Percentiles rank a stretch among this genome's conserved stretches.
These are phyloP conservation scores for Metarhizium humberi DNA, from an alignment of 2,329 filamentous ascomycete genomes.

Conservation along the genomic window DNA sequence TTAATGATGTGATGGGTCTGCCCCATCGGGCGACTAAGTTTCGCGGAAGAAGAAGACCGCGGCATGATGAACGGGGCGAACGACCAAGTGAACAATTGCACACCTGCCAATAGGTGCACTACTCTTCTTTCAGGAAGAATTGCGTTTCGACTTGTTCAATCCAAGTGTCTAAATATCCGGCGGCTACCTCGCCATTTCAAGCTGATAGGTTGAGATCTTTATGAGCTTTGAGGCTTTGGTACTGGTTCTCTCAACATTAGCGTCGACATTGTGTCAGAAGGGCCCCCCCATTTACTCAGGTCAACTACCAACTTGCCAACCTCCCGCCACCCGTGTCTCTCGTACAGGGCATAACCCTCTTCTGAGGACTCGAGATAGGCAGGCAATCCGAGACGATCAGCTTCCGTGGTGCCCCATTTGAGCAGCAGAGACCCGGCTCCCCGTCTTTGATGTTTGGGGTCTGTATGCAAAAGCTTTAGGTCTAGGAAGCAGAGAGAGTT, in stretches of 20 bases:
- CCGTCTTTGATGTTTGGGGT: slow-evolving; percentile 25
- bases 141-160: background rate
- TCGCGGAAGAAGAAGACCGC: background rate
- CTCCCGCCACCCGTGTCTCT: slow-evolving; percentile 25
- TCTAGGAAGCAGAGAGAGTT: slow-evolving; percentile 14
- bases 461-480: slow-evolving; percentile 27
- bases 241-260: slow-evolving; percentile 16
- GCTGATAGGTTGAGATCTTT: background rate
- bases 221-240: background rate
- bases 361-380: slow-evolving; percentile 26
- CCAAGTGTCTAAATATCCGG: background rate
- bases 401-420: slow-evolving; percentile 24
- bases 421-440: slow-evolving; percentile 26
- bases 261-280: slow-evolving; percentile 9
- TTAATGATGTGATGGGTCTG: background rate
- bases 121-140: background rate
- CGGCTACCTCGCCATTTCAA: background rate
- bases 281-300: slow-evolving; percentile 20
- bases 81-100: background rate
- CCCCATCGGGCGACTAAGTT: background rate
- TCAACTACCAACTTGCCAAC: slow-evolving; percentile 17
- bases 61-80: background rate
- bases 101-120: background rate
- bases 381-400: slow-evolving; percentile 25
- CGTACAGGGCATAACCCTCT: slow-evolving; percentile 23